Conservation (phyloP, 805 yeast genomes). For the Cyberlindnera bimundalis region DNA sequence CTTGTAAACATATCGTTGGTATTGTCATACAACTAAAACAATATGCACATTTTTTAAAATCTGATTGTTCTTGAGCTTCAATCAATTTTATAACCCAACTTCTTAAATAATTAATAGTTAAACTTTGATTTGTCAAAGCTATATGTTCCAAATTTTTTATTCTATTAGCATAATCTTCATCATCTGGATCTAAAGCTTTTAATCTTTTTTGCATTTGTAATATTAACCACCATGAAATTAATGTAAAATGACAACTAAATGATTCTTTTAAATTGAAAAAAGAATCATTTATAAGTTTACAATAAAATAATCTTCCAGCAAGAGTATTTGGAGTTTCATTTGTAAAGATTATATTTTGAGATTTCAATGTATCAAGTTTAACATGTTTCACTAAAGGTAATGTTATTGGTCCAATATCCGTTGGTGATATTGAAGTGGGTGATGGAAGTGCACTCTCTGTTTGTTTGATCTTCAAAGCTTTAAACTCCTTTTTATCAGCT, state of each 20-base stretch:
- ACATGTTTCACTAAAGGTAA: conserved; percentile 16
- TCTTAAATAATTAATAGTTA: conserved; percentile 12
- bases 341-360: conserved; percentile 14
- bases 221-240: conserved; percentile 18
- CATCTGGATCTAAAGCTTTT: conserved; percentile 5
- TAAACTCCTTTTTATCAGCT: conserved; percentile 20
- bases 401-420: background rate
- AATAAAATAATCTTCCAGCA: conserved; percentile 11
- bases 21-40: conserved; percentile 7
- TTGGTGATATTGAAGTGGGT: conserved; percentile 7
- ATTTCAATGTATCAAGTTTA: conserved; percentile 4
- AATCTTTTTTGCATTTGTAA: conserved; percentile 18
- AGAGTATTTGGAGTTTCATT: conserved; percentile 13
- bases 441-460: background rate
- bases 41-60: conserved; percentile 7
- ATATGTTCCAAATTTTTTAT: conserved; percentile 5
- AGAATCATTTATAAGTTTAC: conserved; percentile 12
- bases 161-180: background rate
- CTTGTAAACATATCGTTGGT: conserved; percentile 19
- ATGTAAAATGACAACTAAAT: conserved; percentile 8
- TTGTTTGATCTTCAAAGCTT: conserved; percentile 11
- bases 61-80: conserved; percentile 10
- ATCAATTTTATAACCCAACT: conserved; percentile 12
- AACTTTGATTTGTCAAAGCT: conserved; percentile 8
- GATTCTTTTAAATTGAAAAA: conserved; percentile 8